Base-by-base conservation (phyloP, 1,284 basidiomycete genomes). In the Polyporus tsugae region DNA sequence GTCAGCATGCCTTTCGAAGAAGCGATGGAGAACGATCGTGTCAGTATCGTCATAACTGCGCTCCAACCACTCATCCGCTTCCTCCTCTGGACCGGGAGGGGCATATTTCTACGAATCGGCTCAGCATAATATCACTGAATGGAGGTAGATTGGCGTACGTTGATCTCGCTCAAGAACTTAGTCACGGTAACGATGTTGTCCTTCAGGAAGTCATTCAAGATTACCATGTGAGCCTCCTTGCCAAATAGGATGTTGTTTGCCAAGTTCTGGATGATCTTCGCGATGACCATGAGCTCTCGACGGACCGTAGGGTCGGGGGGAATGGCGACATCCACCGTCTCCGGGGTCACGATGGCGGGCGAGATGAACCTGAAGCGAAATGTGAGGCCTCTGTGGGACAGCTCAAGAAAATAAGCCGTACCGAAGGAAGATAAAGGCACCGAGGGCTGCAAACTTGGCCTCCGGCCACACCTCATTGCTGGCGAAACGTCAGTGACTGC, bases 191-290 rank as follows among this genome's bases (percentile, higher is more conserved):
- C 84, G 68, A 96, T 95, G 72, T 96, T 94, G 25, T 85, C 86
- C 65, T 87, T 84, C 60, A 97, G 80, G 80, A 96, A 96, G 15
- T 87, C 84, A 78, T 97, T 97, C 65, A 97, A 79, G 29, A 87
- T 85, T 59, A 89, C 89, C 93, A 96, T 95, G 75, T 95, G 91
- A 3, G 89, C 87, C 76, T 97, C 95, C 78, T 95, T 94, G 38
- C 93, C 94, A 74, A 97, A 97, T 73, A 94, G 89, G 49, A 97
- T 93, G 73, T 97, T 97, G 82, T 97, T 98, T 15, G 95, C 95
- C 41, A 97, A 81, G 76, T 95, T 96, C 80, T 97, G 95, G 60
- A 97, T 91, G 66, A 97, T 91, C 80, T 96, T 97, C 46, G 95
- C 94, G 70, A 97, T 92, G 62, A 94, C 82, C 83, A 95, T 90